Evolutionary conservation across 345 rosid genomes (phyloP).

Genomic region (Eucalyptus dawsonii): DNA sequence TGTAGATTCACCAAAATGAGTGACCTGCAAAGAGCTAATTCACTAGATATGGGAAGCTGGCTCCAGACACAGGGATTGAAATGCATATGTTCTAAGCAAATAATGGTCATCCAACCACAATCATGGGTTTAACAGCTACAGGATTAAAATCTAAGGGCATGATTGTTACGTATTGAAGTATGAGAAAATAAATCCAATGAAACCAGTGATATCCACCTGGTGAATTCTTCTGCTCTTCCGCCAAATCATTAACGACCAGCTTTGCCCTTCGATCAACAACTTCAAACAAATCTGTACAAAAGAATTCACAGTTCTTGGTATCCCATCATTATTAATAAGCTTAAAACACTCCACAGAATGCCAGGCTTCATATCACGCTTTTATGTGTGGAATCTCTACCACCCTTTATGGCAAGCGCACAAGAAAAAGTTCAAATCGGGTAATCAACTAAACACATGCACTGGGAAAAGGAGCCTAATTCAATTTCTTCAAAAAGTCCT

Average conservation of each 20-base stretch:
- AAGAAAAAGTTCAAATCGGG: neutral
- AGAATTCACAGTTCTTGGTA: neutral
- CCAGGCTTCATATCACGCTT: neutral
- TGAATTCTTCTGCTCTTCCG: conserved; percentile 64
- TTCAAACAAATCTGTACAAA: conserved; percentile 72
- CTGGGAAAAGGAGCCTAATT: neutral
- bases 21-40: neutral
- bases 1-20: neutral
- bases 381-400: neutral
- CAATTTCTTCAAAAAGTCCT: neutral
- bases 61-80: neutral
- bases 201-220: conserved; percentile 28
- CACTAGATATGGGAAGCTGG: neutral
- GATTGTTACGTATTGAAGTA: neutral
- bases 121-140: neutral
- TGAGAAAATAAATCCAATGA: neutral
- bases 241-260: conserved; percentile 73
- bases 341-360: neutral
- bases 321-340: neutral
- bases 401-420: neutral
- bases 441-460: neutral
- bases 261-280: conserved; percentile 96
- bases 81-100: neutral
- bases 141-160: neutral
- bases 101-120: neutral